Base-by-base conservation (phyloP, 1,284 basidiomycete species). In the Trichosporon sp. region DNA sequence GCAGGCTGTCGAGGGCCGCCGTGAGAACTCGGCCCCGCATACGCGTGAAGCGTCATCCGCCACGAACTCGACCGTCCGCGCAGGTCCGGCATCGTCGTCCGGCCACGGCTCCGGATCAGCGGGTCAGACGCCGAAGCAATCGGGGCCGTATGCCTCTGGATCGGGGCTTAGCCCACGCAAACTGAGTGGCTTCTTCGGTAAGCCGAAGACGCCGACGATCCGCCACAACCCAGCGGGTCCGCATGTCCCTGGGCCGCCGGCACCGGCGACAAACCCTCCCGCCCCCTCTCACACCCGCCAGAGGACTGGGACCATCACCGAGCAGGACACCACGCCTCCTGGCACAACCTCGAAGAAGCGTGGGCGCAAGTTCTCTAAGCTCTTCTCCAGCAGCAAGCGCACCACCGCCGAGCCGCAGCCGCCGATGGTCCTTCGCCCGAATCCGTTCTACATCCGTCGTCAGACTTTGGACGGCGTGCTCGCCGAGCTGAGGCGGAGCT, bases 381-480 rank as follows among this genome's bases (percentile, higher is more conserved):
- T 54, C 25, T 54, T 54, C 49, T n/a, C 14, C 49, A n/a, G 25
- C 27, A 31, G 9, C 19, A 14, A 3, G 32, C 5, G 32, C 32
- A 32, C 6, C 32, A 32, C 6, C 40, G 19, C n/a, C n/a, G n/a
- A n/a, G 16, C 49, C 27, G 5, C 49, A 6, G 25, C 25, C 19
- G 25, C 16, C 25, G 27, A 54, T 27, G 40, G 9, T 44, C 19
- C 49, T 29, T 8, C 49, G 49, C 49, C 25, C 25, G 14, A 29
- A 54, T 8, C 49, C 49, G 49, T 54, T 29, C 49, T 54, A 29
- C 27, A 29, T 29, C 25, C 61, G 73, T 32, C 63, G 63, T 23
- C 70, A 75, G 58, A 73, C 67, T 32, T 63, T 77, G 29, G 74
- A 77, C 63, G 66, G 64, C 21, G 65, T 74, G n/a, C 58, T 75